These are phyloP conservation scores for Tulasnella sp. DNA, from an alignment of 768 basidiomycete species.

Conservation along the genomic window DNA sequence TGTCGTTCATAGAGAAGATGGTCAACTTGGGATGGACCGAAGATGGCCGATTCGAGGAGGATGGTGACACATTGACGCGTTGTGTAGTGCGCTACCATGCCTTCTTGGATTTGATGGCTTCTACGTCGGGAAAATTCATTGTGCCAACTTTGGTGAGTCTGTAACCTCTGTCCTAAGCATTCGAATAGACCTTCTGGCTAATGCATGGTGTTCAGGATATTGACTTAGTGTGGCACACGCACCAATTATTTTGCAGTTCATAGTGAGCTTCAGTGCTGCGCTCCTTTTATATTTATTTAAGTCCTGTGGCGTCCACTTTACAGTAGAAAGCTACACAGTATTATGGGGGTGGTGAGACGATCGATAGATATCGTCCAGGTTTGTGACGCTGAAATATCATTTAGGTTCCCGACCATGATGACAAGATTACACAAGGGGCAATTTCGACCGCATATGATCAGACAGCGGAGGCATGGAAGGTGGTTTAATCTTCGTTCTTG, in stretches of 20 bases:
- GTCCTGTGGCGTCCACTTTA: constrained; percentile 18
- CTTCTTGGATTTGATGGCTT: constrained; percentile 19
- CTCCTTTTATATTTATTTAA: not conserved
- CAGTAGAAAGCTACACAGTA: not conserved
- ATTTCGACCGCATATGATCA: constrained; percentile 40
- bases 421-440: constrained; percentile 38
- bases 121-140: constrained; percentile 13
- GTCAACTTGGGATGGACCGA: constrained; percentile 17
- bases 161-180: not conserved
- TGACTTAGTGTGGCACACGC: constrained; percentile 20
- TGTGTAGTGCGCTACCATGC: constrained; percentile 20
- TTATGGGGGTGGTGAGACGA: not conserved
- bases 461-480: constrained; percentile 42
- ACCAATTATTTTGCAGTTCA: constrained; percentile 38
- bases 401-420: constrained; percentile 32
- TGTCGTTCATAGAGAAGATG: constrained; percentile 19
- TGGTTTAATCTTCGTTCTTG: constrained; percentile 12
- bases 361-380: not conserved
- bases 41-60: constrained; percentile 24
- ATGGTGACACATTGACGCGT: constrained; percentile 18
- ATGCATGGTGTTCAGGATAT: constrained; percentile 15
- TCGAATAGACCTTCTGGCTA: not conserved
- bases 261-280: too few relatives aligned
- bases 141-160: constrained; percentile 18
- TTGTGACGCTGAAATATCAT: not conserved